These are phyloP conservation scores for Diplotaxis tenuifolia DNA, from an alignment of 345 rosid species.

Conservation along the genomic window DNA sequence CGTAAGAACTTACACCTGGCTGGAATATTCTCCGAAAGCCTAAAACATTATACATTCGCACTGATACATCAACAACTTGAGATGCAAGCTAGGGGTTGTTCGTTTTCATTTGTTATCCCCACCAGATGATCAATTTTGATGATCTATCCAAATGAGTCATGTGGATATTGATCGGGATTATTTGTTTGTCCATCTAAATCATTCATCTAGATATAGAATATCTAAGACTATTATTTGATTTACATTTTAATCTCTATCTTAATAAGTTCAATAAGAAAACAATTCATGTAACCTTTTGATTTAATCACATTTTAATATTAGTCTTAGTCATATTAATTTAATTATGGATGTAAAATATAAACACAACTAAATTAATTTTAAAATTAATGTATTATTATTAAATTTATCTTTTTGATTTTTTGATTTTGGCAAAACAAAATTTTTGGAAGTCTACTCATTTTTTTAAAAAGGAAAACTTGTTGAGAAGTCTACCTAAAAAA, in stretches of 20 bases:
- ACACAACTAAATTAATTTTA: neutral
- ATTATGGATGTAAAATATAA: too few species aligned
- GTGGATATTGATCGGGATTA: neutral
- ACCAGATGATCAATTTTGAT: neutral
- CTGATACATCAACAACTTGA: neutral
- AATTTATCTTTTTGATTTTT: too few species aligned
- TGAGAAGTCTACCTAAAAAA: too few species aligned
- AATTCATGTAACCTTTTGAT: neutral
- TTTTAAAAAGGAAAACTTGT: too few species aligned
- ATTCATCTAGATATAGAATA: neutral
- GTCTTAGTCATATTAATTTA: neutral
- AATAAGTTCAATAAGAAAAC: neutral
- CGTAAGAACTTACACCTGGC: neutral
- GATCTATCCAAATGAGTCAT: neutral
- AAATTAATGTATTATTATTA: too few species aligned
- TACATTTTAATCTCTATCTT: neutral
- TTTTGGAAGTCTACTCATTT: too few species aligned
- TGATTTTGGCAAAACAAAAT: too few species aligned
- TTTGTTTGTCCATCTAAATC: neutral
- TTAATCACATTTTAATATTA: neutral
- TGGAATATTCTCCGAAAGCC: neutral
- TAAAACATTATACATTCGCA: neutral
- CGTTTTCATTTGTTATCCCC: neutral
- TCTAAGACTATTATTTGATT: neutral
- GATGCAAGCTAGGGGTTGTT: neutral